Percentiles rank a stretch among this genome's conserved stretches.
phyloP scores from a whole-genome alignment of 305 asterid species.

The Fraxinus platypoda region DNA sequence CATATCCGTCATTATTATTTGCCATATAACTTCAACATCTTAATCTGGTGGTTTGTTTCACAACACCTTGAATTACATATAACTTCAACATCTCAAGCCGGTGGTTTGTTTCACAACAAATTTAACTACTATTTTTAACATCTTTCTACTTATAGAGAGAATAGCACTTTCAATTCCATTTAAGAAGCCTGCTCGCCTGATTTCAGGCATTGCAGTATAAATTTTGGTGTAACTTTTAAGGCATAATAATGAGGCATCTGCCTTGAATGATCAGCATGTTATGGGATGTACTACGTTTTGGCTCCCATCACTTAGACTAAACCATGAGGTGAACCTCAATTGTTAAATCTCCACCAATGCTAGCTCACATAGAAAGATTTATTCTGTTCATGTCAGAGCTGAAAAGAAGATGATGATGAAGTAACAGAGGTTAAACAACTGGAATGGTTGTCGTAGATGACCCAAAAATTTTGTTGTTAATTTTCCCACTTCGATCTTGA shows the following conservation, averaged over 20 bases:
- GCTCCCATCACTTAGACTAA: not conserved
- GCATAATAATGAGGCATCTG: not conserved
- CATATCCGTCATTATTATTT: no score
- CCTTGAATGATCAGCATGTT: not conserved
- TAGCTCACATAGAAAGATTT: not conserved
- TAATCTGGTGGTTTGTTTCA: no score
- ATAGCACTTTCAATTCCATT: not conserved
- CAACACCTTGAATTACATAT: no score
- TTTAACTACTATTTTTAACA: not conserved
- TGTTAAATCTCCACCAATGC: not conserved
- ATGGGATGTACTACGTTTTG: not conserved
- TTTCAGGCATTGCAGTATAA: not conserved
- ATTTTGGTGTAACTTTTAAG: not conserved
- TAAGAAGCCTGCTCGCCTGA: not conserved
- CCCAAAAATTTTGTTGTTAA: not conserved
- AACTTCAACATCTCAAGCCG: no score
- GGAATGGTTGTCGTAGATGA: not conserved
- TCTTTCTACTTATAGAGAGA: not conserved
- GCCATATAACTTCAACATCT: no score
- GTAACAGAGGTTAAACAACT: not conserved
- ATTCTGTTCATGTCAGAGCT: not conserved
- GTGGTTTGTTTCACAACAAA: no score
- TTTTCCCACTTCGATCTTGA: not conserved
- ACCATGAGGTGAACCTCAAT: not conserved
- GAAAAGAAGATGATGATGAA: not conserved